phyloP scores from a whole-genome alignment of 2,329 filamentous ascomycete species.

The Aspergillus novoparasiticus region DNA sequence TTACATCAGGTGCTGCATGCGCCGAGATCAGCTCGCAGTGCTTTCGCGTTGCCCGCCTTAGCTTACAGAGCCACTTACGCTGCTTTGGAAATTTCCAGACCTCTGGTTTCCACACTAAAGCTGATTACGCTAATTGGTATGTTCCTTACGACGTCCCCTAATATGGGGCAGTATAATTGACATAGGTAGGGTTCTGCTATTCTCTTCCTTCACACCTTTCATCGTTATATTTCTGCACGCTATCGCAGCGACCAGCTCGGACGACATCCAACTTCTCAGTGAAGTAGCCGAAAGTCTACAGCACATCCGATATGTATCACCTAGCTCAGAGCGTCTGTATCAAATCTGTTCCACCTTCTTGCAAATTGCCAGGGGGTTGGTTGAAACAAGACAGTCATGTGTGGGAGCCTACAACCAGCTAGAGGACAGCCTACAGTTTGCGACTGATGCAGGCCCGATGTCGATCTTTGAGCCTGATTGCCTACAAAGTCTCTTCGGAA shows the following conservation, averaged over 20 bases:
- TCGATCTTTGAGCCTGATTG: not conserved
- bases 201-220: conserved; percentile 27
- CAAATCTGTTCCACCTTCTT: conserved; percentile 19
- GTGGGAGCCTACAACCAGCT: conserved; percentile 14
- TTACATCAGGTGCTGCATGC: not conserved
- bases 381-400: conserved; percentile 10
- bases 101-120: conserved; percentile 11
- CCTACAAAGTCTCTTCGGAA: not conserved
- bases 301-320: conserved; percentile 10
- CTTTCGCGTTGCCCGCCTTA: conserved; percentile 20
- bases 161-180: not conserved
- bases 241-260: conserved; percentile 18
- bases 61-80: conserved; percentile 20
- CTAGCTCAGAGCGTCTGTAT: conserved; percentile 15
- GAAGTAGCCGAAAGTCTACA: conserved; percentile 20
- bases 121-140: conserved; percentile 28
- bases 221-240: conserved; percentile 28
- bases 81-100: conserved; percentile 17
- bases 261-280: conserved; percentile 24
- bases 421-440: not conserved
- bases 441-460: not conserved
- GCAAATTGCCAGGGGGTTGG: conserved; percentile 15
- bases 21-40: conserved; percentile 20
- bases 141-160: not conserved
- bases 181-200: conserved; percentile 25